phyloP scores from a whole-genome alignment of 495 filamentous ascomycete species.

The Penicillium manginii region DNA sequence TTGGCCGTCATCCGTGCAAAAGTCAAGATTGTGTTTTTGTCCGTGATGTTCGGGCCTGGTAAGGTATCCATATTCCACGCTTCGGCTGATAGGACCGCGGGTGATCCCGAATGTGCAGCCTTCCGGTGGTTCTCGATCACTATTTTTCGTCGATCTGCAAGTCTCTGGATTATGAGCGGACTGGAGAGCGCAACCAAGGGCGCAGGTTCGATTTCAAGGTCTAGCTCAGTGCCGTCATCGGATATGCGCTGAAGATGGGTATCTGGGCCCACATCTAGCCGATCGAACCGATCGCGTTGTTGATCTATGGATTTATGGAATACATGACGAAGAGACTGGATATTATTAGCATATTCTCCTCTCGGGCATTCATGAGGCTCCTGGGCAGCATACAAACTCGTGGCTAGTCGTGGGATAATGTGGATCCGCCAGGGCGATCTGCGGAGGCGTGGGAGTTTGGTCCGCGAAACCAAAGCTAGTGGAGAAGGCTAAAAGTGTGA shows the following conservation, averaged over 20 bases:
- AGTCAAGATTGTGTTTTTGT: constrained; percentile 81
- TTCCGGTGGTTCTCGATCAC: constrained; percentile 77
- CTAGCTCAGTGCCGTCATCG: constrained; percentile 60
- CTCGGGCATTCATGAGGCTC: neutral
- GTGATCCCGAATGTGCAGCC: constrained; percentile 64
- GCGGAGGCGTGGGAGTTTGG: neutral
- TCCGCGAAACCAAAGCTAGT: neutral
- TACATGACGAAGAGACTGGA: constrained; percentile 81
- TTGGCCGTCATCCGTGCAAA: constrained; percentile 87
- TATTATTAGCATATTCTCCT: constrained; percentile 14
- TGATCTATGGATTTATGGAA: constrained; percentile 76
- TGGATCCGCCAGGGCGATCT: neutral
- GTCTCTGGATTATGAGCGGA: constrained; percentile 70
- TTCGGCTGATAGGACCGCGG: constrained; percentile 61
- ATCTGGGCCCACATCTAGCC: constrained; percentile 69
- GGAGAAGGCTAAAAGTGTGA: neutral
- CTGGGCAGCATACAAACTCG: constrained; percentile 42
- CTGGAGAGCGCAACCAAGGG: constrained; percentile 60
- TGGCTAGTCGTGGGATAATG: constrained; percentile 22
- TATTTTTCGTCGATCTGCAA: constrained; percentile 75
- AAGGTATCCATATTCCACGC: constrained; percentile 87
- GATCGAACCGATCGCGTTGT: constrained; percentile 67
- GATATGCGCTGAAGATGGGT: constrained; percentile 65
- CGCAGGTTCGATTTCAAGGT: constrained; percentile 33
- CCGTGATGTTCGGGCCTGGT: constrained; percentile 76